Base-by-base conservation (phyloP, 192 early-diverging fungal species). In the Backusella morwellensis region DNA sequence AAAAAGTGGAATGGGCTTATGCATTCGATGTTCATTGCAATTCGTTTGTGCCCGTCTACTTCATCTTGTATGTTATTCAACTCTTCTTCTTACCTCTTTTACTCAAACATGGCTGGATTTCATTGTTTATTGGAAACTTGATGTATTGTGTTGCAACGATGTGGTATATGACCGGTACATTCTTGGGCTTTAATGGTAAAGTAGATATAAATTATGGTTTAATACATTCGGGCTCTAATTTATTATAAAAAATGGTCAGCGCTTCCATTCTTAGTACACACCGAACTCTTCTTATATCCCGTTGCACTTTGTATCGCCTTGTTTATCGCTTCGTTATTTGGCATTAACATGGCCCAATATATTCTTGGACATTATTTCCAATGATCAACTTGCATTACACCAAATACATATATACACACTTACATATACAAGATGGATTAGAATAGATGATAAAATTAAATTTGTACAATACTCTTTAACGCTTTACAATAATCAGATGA, bases 1-100 rank as follows among this genome's bases (percentile, higher is more conserved):
- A 98, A 79, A 89, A 83, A 66, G 95, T 97, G 15, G 97, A 99
- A 84, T 99, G 96, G 97, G 91, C 93, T 63, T 99, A 98, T 79
- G 93, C 92, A 44, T 96, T 98, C 75, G 97, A 99, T 83, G 95
- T 99, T 11, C 97, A 99, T 76, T 98, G 96, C 86, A 99, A 99
- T 81, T 85, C 96, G 34, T 99, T 98, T 78, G 95, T 97, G 75
- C 93, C 94, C 23, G 90, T 95, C 71, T 98, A 94, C 74, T 86
- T 94, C 67, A 80, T 96, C 19, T 88, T 96, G 19, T 98, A 99
- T 70, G 92, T 97, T 4, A 82, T 96, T 77, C 97, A 98, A 84
- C 94, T 99, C 75, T 96, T 96, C 81, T 95, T 99, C 72, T 88
- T 98, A 66, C 91, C 94, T 38, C 79, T 98, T 52, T 85, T 99